Percentiles rank a stretch among this genome's conserved stretches.
Evolutionary conservation across 192 early-diverging fungal genomes (phyloP).

Genomic region (Phycomyces blakesleeanus): DNA sequence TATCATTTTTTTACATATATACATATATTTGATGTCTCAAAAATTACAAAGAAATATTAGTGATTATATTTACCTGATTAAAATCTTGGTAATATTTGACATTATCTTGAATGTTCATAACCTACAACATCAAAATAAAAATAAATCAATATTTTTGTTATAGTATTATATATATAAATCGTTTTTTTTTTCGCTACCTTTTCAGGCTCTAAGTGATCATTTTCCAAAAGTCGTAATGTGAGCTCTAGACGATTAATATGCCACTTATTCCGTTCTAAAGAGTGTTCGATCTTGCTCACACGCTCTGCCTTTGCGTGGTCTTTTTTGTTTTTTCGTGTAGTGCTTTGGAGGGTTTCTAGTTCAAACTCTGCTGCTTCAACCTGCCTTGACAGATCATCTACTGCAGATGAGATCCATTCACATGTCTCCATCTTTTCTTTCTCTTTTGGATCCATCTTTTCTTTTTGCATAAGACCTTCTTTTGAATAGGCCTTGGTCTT

Average conservation of each 20-base stretch:
- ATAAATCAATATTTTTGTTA: background rate
- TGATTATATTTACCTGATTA: conserved; percentile 74
- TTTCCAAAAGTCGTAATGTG: conserved; percentile 88
- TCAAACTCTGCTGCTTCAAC: conserved; percentile 94
- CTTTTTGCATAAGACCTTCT: conserved; percentile 79
- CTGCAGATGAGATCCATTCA: conserved; percentile 78
- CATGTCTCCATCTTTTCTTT: conserved; percentile 85
- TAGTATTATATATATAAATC: background rate
- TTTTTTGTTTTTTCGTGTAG: conserved; percentile 73
- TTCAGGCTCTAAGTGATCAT: conserved; percentile 83
- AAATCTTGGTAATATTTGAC: conserved; percentile 89
- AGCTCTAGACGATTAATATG: conserved; percentile 91
- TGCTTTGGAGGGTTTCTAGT: conserved; percentile 66
- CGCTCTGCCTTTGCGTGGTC: conserved; percentile 76
- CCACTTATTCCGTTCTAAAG: conserved; percentile 85
- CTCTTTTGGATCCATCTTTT: conserved; percentile 90
- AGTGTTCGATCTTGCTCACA: conserved; percentile 64
- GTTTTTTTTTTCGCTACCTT: background rate
- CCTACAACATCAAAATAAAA: conserved; percentile 40
- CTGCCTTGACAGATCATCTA: conserved; percentile 82
- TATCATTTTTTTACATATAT: background rate
- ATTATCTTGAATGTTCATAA: conserved; percentile 80
- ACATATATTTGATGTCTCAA: too few relatives aligned
- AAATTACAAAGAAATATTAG: too few relatives aligned
- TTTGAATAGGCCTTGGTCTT: conserved; percentile 99